Evolutionary conservation across 805 yeast species (phyloP).

Genomic region (Monosporozyma servazzii): DNA sequence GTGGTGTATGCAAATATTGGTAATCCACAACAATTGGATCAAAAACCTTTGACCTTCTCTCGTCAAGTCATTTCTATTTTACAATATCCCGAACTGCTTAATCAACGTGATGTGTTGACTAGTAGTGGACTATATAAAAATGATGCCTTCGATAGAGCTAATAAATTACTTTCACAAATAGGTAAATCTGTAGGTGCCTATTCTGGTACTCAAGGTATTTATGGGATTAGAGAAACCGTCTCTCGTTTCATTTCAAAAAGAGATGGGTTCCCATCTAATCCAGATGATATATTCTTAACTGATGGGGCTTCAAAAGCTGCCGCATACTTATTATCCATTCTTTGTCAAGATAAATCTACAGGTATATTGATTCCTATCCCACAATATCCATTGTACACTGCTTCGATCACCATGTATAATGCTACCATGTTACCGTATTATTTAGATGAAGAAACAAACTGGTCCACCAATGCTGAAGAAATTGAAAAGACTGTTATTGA

Average conservation of each 20-base stretch:
- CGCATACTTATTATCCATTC: slow-evolving; percentile 59
- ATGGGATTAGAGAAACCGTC: slow-evolving; percentile 59
- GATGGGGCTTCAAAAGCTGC: slow-evolving; percentile 96
- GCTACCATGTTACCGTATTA: slow-evolving; percentile 79
- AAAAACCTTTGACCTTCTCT: slow-evolving; percentile 86
- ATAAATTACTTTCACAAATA: slow-evolving; percentile 44
- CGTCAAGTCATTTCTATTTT: slow-evolving; percentile 79
- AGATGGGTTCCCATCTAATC: slow-evolving; percentile 64
- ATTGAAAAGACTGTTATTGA: slow-evolving; percentile 45
- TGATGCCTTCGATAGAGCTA: slow-evolving; percentile 73
- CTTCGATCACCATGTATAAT: slow-evolving; percentile 72
- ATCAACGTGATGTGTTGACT: slow-evolving; percentile 11
- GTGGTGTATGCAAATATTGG: slow-evolving; percentile 92
- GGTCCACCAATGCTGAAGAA: slow-evolving; percentile 73
- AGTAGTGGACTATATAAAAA: slow-evolving; percentile 33
- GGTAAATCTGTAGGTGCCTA: slow-evolving; percentile 87
- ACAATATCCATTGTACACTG: slow-evolving; percentile 94
- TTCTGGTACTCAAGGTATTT: slow-evolving; percentile 85
- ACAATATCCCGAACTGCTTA: slow-evolving; percentile 71
- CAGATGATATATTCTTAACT: slow-evolving; percentile 72
- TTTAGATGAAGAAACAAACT: slow-evolving; percentile 65
- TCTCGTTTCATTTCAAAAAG: slow-evolving; percentile 71
- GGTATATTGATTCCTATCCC: slow-evolving; percentile 94
- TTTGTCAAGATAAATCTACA: slow-evolving; percentile 55
- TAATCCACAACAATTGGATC: slow-evolving; percentile 94